Conservation (phyloP, 345 rosid species). For the Nasturtium officinale region DNA sequence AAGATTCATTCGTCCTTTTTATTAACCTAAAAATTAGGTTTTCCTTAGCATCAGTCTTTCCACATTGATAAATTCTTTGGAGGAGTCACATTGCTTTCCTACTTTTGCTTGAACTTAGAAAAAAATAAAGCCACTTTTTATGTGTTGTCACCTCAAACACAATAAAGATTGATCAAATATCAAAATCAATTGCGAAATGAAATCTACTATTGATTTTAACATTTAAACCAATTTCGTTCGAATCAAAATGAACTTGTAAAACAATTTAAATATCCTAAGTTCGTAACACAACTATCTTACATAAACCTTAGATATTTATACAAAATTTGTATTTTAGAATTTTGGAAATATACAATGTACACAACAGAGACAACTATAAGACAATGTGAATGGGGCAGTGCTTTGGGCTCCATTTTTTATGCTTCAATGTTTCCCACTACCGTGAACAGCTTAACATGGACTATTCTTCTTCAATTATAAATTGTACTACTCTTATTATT, state of each 20-base stretch:
- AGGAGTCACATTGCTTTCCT: slow-evolving; percentile 38
- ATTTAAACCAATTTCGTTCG: slow-evolving; percentile 12
- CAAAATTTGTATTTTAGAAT: neutral
- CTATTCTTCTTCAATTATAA: slow-evolving; percentile 31
- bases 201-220: slow-evolving; percentile 22
- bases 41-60: slow-evolving; percentile 36
- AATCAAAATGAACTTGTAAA: neutral
- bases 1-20: slow-evolving; percentile 27
- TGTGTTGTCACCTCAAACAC: slow-evolving; percentile 35
- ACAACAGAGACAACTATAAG: slow-evolving; percentile 43
- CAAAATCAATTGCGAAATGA: slow-evolving; percentile 26
- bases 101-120: slow-evolving; percentile 35
- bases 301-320: slow-evolving; percentile 20
- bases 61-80: slow-evolving; percentile 18
- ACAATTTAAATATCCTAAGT: too few relatives aligned
- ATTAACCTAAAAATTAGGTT: slow-evolving; percentile 38
- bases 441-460: slow-evolving; percentile 46
- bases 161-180: slow-evolving; percentile 28
- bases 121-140: slow-evolving; percentile 20
- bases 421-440: slow-evolving; percentile 51
- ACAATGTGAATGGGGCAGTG: slow-evolving; percentile 42
- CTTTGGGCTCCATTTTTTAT: slow-evolving; percentile 43
- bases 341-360: slow-evolving; percentile 29
- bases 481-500: slow-evolving; percentile 40
- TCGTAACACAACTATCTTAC: slow-evolving; percentile 4